Percentiles rank a stretch among this genome's conserved stretches.
Conservation (phyloP, 2,329 filamentous ascomycete genomes). For the Fusarium oligoseptatum region DNA sequence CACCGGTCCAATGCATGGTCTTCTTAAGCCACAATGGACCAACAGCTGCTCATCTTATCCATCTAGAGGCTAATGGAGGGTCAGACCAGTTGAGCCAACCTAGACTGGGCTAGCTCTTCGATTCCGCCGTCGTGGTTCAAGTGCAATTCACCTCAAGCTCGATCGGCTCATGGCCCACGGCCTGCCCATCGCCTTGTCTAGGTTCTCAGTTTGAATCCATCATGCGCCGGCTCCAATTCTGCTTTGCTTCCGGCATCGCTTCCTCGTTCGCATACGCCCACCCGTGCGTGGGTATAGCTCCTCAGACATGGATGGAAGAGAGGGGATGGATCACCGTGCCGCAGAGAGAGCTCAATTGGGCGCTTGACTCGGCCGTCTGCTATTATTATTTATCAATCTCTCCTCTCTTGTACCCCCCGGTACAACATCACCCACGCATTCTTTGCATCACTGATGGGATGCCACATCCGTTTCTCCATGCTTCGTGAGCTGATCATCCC, state of each 20-base stretch:
- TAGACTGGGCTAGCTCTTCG: slow-evolving; percentile 6
- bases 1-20: slow-evolving; percentile 21
- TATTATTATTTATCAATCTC: slow-evolving; percentile 12
- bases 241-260: slow-evolving; percentile 9
- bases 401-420: slow-evolving; percentile 5
- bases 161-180: slow-evolving; percentile 16
- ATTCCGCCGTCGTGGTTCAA: slow-evolving; percentile 30
- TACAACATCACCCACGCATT: slow-evolving; percentile 12
- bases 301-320: background rate
- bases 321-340: background rate
- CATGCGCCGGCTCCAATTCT: slow-evolving; percentile 16
- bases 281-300: background rate
- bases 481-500: slow-evolving; percentile 20
- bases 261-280: slow-evolving; percentile 2
- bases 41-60: slow-evolving; percentile 29
- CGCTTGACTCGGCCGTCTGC: slow-evolving; percentile 20
- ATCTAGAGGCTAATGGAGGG: slow-evolving; percentile 7
- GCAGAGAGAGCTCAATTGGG: background rate
- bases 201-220: background rate
- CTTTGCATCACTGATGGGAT: slow-evolving; percentile 1
- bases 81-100: slow-evolving; percentile 3
- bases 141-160: background rate
- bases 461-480: slow-evolving; percentile 1
- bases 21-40: slow-evolving; percentile 35
- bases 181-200: background rate